Evolutionary conservation across 2,329 filamentous ascomycete species (phyloP).

Genomic region (Alternaria postmessia): DNA sequence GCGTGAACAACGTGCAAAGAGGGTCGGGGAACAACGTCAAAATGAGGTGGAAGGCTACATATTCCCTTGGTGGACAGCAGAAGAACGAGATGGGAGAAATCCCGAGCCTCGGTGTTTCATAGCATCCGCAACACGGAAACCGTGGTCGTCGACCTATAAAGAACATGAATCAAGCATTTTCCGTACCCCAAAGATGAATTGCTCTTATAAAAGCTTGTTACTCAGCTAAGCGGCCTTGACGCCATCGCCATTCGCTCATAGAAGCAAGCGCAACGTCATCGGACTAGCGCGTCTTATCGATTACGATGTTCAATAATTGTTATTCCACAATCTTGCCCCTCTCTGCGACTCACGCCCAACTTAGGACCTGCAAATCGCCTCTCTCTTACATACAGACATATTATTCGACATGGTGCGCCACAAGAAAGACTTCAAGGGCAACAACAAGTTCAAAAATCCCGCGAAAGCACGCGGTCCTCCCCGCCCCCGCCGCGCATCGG

Average conservation of each 20-base stretch:
- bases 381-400: not conserved
- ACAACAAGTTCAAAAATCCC: conserved; percentile 72
- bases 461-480: conserved; percentile 65
- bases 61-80: conserved; percentile 70
- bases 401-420: conserved; percentile 79
- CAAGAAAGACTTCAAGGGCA: conserved; percentile 84
- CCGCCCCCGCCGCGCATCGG: conserved; percentile 44
- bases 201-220: not conserved
- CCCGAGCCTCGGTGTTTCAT: conserved; percentile 77
- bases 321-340: conserved; percentile 29
- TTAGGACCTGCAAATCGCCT: not conserved
- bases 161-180: conserved; percentile 5
- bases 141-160: conserved; percentile 2
- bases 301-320: conserved; percentile 23
- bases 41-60: conserved; percentile 87
- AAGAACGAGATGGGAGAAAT: conserved; percentile 88
- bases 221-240: not conserved
- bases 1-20: conserved; percentile 76
- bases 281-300: conserved; percentile 27
- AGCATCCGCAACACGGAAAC: conserved; percentile 20
- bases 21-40: conserved; percentile 82
- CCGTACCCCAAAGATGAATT: not conserved
- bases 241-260: not conserved
- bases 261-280: conserved; percentile 21
- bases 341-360: conserved; percentile 12